A percentile compares a stretch with the other conserved stretches of the same genome.
Conservation (phyloP, 768 basidiomycete genomes). For the Lyophyllum shimeji region DNA sequence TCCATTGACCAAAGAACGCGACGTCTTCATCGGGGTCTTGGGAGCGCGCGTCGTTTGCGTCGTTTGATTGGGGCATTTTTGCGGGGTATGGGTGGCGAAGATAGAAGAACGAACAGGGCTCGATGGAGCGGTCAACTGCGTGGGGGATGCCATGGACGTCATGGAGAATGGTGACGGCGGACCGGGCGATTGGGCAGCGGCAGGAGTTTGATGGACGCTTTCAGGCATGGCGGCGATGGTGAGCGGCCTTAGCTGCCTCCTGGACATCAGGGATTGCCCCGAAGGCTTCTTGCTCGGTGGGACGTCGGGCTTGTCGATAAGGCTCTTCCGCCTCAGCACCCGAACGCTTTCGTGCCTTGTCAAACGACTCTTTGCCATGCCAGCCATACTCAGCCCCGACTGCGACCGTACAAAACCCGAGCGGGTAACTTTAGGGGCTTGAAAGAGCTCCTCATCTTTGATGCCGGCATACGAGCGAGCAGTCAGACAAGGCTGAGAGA, state of each 20-base stretch:
- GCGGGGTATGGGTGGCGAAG: conserved; percentile 14
- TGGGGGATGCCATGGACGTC: conserved; percentile 17
- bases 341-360: conserved; percentile 71
- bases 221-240: conserved; percentile 33
- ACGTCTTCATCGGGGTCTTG: conserved; percentile 26
- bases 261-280: conserved; percentile 21
- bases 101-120: conserved; percentile 15
- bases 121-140: conserved; percentile 18
- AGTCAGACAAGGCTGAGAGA: conserved; percentile 68
- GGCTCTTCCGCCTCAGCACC: conserved; percentile 58
- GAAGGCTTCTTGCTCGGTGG: conserved; percentile 20
- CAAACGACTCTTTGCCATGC: conserved; percentile 61
- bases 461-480: conserved; percentile 66
- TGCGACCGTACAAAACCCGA: conserved; percentile 51
- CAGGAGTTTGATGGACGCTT: conserved; percentile 19
- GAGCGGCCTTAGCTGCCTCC: conserved; percentile 33
- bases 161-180: conserved; percentile 40
- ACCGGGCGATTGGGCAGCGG: conserved; percentile 14
- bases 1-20: conserved; percentile 58
- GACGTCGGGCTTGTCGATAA: conserved; percentile 34
- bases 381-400: conserved; percentile 60
- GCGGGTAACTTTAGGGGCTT: conserved; percentile 43
- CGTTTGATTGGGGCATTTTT: conserved; percentile 9
- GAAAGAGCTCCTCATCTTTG: conserved; percentile 65
- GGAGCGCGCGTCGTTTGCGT: conserved; percentile 11